phyloP scores from a whole-genome alignment of 1,284 basidiomycete species.

The Vanrija humicola region DNA sequence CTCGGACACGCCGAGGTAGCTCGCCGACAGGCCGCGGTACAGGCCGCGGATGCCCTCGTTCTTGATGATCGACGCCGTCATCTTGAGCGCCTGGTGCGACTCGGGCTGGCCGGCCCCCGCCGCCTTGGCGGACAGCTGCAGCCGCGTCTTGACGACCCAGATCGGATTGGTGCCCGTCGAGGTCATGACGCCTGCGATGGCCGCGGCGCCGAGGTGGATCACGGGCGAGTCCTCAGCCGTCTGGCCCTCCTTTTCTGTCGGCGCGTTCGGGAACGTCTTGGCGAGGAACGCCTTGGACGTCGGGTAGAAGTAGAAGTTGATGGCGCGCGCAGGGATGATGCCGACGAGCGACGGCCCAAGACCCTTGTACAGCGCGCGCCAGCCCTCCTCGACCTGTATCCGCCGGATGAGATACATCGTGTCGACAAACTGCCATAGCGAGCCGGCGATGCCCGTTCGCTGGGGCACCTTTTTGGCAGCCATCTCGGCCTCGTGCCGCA shows the following conservation, averaged over 20 bases:
- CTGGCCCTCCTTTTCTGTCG: conserved; percentile 54
- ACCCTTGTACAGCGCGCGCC: conserved; percentile 87
- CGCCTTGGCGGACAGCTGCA: conserved; percentile 59
- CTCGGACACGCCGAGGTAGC: conserved; percentile 93
- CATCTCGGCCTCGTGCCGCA: conserved; percentile 12
- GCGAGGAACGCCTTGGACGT: conserved; percentile 93
- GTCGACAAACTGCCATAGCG: conserved; percentile 91
- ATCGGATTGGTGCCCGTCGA: conserved; percentile 96
- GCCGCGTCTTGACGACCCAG: conserved; percentile 94
- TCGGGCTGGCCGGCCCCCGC: conserved; percentile 14
- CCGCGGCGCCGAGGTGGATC: conserved; percentile 83
- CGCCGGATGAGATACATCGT: conserved; percentile 83
- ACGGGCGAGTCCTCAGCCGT: conserved; percentile 72
- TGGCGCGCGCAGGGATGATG: conserved; percentile 86
- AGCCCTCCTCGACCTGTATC: conserved; percentile 85
- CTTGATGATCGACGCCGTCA: conserved; percentile 68
- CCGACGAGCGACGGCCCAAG: conserved; percentile 92
- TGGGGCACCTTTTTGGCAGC: conserved; percentile 12
- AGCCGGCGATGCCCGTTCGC: conserved; percentile 51
- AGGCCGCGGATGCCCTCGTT: conserved; percentile 84
- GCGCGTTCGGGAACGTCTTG: conserved; percentile 58
- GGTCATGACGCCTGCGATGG: conserved; percentile 73
- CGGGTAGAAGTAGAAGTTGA: conserved; percentile 98
- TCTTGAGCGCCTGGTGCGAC: conserved; percentile 50
- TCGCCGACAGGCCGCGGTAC: conserved; percentile 92